Conservation (phyloP, 768 basidiomycete genomes). For the Rhodotorula paludigena region DNA sequence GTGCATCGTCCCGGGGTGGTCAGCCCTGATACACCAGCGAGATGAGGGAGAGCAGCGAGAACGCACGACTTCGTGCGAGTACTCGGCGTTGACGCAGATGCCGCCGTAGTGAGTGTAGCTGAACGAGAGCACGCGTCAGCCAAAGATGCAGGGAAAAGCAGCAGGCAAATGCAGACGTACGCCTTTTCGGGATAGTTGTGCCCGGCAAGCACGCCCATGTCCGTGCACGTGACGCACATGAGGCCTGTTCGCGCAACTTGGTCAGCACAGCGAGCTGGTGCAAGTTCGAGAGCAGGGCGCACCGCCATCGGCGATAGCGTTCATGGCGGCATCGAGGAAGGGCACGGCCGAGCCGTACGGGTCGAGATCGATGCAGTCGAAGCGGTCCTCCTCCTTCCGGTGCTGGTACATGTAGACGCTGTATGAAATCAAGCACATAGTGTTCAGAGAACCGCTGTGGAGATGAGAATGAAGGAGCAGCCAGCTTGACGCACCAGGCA, state of each 20-base stretch:
- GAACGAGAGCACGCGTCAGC: not conserved
- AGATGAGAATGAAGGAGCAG: not conserved
- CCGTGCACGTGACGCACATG: slow-evolving; percentile 93
- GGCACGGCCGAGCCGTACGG: slow-evolving; percentile 97
- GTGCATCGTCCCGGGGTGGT: not conserved
- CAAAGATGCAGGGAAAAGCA: not conserved
- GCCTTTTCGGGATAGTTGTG: slow-evolving; percentile 96
- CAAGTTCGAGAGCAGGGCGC: slow-evolving; percentile 4
- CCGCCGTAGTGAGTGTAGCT: slow-evolving; percentile 97
- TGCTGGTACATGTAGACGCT: slow-evolving; percentile 89
- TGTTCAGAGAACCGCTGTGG: not conserved
- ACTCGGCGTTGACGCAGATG: slow-evolving; percentile 82
- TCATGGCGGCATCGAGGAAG: slow-evolving; percentile 91
- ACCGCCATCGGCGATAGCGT: slow-evolving; percentile 83
- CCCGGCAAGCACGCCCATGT: slow-evolving; percentile 86
- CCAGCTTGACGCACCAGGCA: slow-evolving; percentile 64
- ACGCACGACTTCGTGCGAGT: slow-evolving; percentile 75
- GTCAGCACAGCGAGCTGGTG: not conserved
- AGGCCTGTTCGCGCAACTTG: slow-evolving; percentile 56
- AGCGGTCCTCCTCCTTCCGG: slow-evolving; percentile 64
- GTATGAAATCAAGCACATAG: not conserved
- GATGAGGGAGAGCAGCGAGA: slow-evolving; percentile 42
- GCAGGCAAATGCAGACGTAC: slow-evolving; percentile 53
- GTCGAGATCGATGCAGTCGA: slow-evolving; percentile 95
- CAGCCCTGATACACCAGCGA: not conserved